These are phyloP conservation scores for Prunus padus DNA, from an alignment of 306 rosid species.

Conservation along the genomic window DNA sequence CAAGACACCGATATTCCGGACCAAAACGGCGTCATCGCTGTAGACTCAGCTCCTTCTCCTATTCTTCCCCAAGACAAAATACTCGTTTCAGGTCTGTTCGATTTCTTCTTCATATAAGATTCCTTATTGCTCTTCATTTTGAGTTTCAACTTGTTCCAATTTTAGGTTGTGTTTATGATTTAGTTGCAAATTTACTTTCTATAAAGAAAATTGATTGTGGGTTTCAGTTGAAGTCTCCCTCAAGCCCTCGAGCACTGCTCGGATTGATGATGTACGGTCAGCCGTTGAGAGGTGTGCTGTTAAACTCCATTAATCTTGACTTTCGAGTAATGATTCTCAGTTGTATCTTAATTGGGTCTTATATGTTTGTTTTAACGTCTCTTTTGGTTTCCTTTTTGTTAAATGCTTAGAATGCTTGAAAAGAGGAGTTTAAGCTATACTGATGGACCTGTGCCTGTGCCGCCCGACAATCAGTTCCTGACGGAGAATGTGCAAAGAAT, in stretches of 20 bases:
- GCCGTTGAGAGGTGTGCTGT: constrained; percentile 64
- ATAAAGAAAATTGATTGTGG: constrained; percentile 6
- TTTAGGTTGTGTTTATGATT: constrained; percentile 3
- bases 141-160: constrained; percentile 7
- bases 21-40: constrained; percentile 38
- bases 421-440: constrained; percentile 85
- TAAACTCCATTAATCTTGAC: background rate
- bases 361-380: constrained; percentile 10
- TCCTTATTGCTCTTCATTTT: too few species aligned
- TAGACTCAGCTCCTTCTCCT: constrained; percentile 33
- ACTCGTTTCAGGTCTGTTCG: constrained; percentile 62
- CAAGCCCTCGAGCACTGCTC: constrained; percentile 82
- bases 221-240: constrained; percentile 74
- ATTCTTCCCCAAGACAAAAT: constrained; percentile 45
- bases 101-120: background rate
- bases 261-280: constrained; percentile 56
- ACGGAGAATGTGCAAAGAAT: constrained; percentile 74
- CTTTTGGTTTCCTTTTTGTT: background rate
- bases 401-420: constrained; percentile 80
- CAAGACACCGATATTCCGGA: constrained; percentile 27
- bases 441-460: constrained; percentile 77
- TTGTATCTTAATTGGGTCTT: constrained; percentile 2
- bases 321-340: background rate
- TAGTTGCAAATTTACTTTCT: background rate
- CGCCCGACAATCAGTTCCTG: constrained; percentile 66